Conservation (phyloP, 306 rosid species). For the Dalbergia cochinchinensis region DNA sequence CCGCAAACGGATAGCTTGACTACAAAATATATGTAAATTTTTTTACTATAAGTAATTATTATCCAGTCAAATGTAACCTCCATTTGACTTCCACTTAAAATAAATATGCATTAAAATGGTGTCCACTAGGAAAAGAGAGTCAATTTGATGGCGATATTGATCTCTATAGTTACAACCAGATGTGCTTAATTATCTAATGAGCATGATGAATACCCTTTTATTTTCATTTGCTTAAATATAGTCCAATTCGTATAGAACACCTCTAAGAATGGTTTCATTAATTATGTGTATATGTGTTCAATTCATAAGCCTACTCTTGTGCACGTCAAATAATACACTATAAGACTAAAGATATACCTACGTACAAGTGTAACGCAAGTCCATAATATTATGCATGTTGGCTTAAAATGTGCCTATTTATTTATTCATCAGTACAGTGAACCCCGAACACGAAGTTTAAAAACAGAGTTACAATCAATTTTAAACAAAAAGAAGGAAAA, state of each 20-base stretch:
- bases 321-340: slow-evolving; percentile 2
- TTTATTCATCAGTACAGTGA: slow-evolving; percentile 21
- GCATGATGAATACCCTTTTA: not conserved
- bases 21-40: not conserved
- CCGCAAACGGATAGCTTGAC: not conserved
- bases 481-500: not conserved
- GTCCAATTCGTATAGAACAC: not conserved
- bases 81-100: not conserved
- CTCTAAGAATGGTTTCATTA: not conserved
- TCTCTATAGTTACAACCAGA: too few species aligned
- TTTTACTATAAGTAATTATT: too few species aligned
- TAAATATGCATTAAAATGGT: not conserved
- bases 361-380: not conserved
- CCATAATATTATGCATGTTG: not conserved
- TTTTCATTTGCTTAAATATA: not conserved
- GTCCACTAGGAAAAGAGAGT: not conserved
- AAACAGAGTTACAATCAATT: not conserved
- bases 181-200: not conserved
- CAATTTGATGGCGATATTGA: too few species aligned
- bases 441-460: not conserved
- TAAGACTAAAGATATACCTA: not conserved
- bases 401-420: not conserved
- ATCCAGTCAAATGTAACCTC: not conserved
- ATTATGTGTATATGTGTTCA: not conserved
- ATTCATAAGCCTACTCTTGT: not conserved